A percentile compares a stretch with the other conserved stretches of the same genome.
phyloP scores from a whole-genome alignment of 2,329 filamentous ascomycete genomes.

The Rutstroemia sydowiana region DNA sequence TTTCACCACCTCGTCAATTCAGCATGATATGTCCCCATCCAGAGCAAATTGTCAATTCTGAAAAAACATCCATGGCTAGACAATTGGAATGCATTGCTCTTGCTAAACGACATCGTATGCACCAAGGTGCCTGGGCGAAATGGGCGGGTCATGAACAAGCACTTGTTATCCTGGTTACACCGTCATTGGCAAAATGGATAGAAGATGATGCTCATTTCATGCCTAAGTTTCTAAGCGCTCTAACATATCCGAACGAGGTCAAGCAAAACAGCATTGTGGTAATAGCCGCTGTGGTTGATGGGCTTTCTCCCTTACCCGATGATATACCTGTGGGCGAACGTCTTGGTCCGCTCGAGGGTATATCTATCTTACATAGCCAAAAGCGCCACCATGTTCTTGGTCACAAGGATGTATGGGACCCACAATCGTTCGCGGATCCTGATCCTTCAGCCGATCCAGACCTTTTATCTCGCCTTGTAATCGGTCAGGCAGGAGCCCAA shows the following conservation, averaged over 20 bases:
- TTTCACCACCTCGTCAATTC: constrained; percentile 5
- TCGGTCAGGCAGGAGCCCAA: constrained; percentile 10
- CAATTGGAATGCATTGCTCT: background rate
- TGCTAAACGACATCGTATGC: background rate
- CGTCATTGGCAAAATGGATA: constrained; percentile 26
- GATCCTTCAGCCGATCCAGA: background rate
- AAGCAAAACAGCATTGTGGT: constrained; percentile 27
- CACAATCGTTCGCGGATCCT: background rate
- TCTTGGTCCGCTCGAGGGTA: constrained; percentile 30
- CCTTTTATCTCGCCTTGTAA: constrained; percentile 19
- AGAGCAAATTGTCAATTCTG: constrained; percentile 3
- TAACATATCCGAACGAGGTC: constrained; percentile 1
- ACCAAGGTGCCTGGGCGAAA: background rate
- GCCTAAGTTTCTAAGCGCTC: constrained; percentile 16
- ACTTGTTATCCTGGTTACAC: constrained; percentile 30
- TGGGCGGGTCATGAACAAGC: constrained; percentile 10
- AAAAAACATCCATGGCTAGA: background rate
- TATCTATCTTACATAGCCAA: constrained; percentile 45
- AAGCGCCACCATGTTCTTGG: constrained; percentile 33
- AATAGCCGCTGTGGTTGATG: constrained; percentile 49
- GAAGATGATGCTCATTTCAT: constrained; percentile 27
- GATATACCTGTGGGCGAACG: constrained; percentile 8
- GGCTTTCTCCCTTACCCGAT: constrained; percentile 33
- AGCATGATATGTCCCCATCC: constrained; percentile 7
- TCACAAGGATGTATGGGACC: background rate